phyloP scores from a whole-genome alignment of 2,329 filamentous ascomycete genomes.

The Leptoxyphium fumago region DNA sequence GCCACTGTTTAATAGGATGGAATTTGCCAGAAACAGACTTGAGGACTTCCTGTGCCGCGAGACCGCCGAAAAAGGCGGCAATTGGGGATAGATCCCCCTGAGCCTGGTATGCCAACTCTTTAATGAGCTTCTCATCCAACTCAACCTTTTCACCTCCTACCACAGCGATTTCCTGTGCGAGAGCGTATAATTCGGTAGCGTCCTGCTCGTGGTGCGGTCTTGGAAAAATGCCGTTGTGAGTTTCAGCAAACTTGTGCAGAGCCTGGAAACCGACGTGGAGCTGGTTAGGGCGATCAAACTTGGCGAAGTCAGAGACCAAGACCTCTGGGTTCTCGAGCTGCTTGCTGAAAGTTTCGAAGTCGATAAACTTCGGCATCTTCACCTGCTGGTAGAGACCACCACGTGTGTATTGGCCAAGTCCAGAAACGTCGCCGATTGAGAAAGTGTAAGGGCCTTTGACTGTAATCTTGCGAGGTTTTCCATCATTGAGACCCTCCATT shows the following conservation, averaged over 20 bases:
- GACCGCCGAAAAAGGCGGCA: slow-evolving; percentile 87
- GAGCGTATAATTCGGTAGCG: slow-evolving; percentile 59
- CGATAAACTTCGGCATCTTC: slow-evolving; percentile 91
- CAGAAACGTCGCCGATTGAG: slow-evolving; percentile 84
- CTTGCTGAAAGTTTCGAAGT: slow-evolving; percentile 69
- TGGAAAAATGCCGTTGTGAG: slow-evolving; percentile 57
- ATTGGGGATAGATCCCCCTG: slow-evolving; percentile 80
- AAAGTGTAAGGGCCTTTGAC: slow-evolving; percentile 95
- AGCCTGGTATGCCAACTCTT: slow-evolving; percentile 88
- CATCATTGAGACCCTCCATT: slow-evolving; percentile 74
- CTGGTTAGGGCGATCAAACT: slow-evolving; percentile 88
- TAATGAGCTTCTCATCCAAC: slow-evolving; percentile 80
- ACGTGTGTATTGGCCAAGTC: slow-evolving; percentile 70
- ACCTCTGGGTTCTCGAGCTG: slow-evolving; percentile 79
- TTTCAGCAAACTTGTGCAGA: slow-evolving; percentile 68
- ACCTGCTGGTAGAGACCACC: slow-evolving; percentile 90
- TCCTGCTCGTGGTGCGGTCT: slow-evolving; percentile 74
- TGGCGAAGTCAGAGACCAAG: slow-evolving; percentile 88
- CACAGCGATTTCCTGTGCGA: slow-evolving; percentile 59
- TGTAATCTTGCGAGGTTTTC: slow-evolving; percentile 74
- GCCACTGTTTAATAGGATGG: slow-evolving; percentile 83
- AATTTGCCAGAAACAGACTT: slow-evolving; percentile 98
- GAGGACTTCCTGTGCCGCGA: slow-evolving; percentile 84
- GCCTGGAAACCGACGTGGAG: slow-evolving; percentile 88
- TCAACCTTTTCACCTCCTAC: slow-evolving; percentile 57